Evolutionary conservation across 768 basidiomycete species (phyloP).

Genomic region (Hypholoma fasciculare): DNA sequence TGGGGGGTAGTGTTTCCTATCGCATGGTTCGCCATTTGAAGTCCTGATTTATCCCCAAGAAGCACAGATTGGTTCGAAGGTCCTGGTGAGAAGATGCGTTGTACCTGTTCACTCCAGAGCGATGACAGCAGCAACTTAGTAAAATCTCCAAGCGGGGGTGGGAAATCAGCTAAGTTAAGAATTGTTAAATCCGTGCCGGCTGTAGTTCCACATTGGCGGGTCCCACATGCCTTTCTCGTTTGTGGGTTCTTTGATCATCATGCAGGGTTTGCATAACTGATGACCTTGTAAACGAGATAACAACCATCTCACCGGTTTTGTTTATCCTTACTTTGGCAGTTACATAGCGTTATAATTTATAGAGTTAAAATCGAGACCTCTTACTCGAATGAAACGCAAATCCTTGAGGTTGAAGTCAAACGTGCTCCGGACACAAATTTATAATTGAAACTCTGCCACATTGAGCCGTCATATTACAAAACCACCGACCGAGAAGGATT

Average conservation of each 20-base stretch:
- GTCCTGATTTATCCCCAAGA: constrained; percentile 4
- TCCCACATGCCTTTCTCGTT: constrained; percentile 1
- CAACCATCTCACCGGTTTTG: too few relatives aligned
- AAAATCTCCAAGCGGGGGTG: neutral
- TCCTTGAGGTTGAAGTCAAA: too few relatives aligned
- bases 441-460: neutral
- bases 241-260: constrained; percentile 1
- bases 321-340: too few relatives aligned
- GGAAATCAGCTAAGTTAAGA: neutral
- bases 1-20: neutral
- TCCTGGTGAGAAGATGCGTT: constrained; percentile 1
- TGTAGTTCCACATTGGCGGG: neutral
- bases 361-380: too few relatives aligned
- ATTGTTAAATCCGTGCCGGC: neutral
- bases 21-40: neutral
- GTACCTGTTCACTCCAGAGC: constrained; percentile 4
- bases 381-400: too few relatives aligned
- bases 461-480: neutral
- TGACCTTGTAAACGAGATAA: too few relatives aligned
- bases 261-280: neutral
- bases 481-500: neutral
- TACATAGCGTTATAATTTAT: too few relatives aligned
- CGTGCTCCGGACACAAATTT: too few relatives aligned
- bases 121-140: constrained; percentile 3
- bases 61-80: constrained; percentile 2